Percentiles rank a stretch among this genome's conserved stretches.
Evolutionary conservation across 148 eudicot genomes (phyloP).

Genomic region (Spergularia bocconei): DNA sequence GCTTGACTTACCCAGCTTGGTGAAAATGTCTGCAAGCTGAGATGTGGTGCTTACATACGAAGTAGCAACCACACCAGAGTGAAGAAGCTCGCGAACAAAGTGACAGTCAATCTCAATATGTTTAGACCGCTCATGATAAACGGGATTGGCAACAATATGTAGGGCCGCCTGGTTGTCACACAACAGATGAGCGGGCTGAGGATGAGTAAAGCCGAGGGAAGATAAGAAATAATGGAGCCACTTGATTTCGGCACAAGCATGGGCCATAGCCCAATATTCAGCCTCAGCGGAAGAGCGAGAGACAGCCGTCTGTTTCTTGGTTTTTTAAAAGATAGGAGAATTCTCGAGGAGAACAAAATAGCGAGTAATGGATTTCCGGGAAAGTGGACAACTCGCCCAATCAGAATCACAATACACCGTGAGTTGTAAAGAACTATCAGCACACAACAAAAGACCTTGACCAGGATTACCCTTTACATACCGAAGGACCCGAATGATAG

Average conservation of each 20-base stretch:
- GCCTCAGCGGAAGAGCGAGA: background rate
- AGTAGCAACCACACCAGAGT: background rate
- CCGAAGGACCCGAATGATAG: background rate
- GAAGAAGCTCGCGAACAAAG: background rate
- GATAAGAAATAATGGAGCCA: background rate
- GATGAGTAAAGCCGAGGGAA: background rate
- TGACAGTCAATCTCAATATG: background rate
- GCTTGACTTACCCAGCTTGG: background rate
- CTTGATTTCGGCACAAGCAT: background rate
- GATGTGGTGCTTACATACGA: background rate
- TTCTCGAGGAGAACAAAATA: background rate
- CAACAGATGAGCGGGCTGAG: background rate
- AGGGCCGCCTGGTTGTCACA: no score
- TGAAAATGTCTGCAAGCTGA: background rate
- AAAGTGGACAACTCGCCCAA: background rate
- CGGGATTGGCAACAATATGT: no score
- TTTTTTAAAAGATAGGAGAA: background rate
- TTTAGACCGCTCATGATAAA: background rate
- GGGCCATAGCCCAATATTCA: background rate
- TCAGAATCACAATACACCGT: background rate
- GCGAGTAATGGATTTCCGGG: background rate
- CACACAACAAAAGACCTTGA: background rate
- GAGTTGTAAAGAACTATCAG: background rate
- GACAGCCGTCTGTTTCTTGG: background rate
- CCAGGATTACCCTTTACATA: background rate